Percentiles rank a stretch among this genome's conserved stretches.
Evolutionary conservation across 208 protist species (phyloP).

Genomic region (Trypanosoma conorhini): DNA sequence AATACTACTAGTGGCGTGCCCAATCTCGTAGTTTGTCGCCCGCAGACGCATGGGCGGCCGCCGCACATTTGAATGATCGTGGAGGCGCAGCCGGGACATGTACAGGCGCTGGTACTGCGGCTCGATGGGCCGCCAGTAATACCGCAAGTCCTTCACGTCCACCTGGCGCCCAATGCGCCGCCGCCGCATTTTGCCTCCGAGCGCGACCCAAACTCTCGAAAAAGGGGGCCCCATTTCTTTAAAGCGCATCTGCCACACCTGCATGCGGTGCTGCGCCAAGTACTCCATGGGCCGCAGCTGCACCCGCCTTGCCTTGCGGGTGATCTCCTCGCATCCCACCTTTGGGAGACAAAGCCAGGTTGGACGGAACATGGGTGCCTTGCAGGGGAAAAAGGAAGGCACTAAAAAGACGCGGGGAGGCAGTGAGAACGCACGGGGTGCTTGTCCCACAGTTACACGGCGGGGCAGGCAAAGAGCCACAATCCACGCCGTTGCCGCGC

Average conservation of each 20-base stretch:
- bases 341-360: conserved; percentile 62
- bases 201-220: conserved; percentile 86
- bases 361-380: conserved; percentile 50
- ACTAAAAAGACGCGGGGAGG: conserved; percentile 15
- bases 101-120: conserved; percentile 91
- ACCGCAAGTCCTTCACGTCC: conserved; percentile 88
- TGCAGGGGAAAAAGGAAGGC: not conserved
- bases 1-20: conserved; percentile 38
- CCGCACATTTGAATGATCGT: conserved; percentile 65
- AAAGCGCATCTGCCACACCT: conserved; percentile 88
- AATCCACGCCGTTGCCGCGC: too few species aligned
- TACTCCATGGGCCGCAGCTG: conserved; percentile 71
- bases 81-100: conserved; percentile 76
- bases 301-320: conserved; percentile 66
- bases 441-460: too few species aligned
- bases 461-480: too few species aligned
- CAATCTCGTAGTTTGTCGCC: conserved; percentile 74
- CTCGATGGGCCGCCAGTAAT: conserved; percentile 91
- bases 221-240: conserved; percentile 89
- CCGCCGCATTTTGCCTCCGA: conserved; percentile 91
- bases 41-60: conserved; percentile 69
- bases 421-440: not conserved
- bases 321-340: conserved; percentile 83
- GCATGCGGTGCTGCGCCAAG: conserved; percentile 76
- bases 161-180: conserved; percentile 86